Evolutionary conservation across 2,329 filamentous ascomycete species (phyloP).

Genomic region (Cladosporium phlei): DNA sequence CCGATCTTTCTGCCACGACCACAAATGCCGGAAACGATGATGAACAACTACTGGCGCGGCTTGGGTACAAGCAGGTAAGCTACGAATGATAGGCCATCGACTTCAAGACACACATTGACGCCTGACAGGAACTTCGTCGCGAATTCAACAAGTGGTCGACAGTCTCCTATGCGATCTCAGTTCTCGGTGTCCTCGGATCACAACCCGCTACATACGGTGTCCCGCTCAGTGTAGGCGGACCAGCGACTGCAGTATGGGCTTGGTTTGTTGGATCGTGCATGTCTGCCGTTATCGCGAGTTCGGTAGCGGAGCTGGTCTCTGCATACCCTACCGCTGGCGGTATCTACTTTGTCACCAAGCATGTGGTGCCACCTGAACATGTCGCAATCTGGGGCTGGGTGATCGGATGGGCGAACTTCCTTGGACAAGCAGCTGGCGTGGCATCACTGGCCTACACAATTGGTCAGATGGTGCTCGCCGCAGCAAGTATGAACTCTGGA

Average conservation of each 20-base stretch:
- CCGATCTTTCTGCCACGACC: background rate
- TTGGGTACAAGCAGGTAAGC: constrained; percentile 59
- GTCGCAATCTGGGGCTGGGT: constrained; percentile 59
- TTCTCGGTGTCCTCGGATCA: constrained; percentile 60
- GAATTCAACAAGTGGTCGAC: constrained; percentile 65
- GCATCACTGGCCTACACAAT: constrained; percentile 45
- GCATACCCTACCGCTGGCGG: constrained; percentile 63
- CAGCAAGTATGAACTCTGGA: constrained; percentile 56
- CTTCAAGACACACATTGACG: constrained; percentile 19
- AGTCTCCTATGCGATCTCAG: constrained; percentile 62
- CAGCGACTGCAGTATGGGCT: constrained; percentile 61
- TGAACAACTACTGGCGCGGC: constrained; percentile 55
- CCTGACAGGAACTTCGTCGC: constrained; percentile 51
- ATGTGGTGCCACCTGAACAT: constrained; percentile 51
- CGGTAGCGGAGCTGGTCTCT: constrained; percentile 61
- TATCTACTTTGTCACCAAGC: constrained; percentile 65
- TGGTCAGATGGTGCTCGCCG: constrained; percentile 60
- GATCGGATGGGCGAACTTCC: constrained; percentile 33
- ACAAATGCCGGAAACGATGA: constrained; percentile 47
- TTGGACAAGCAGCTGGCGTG: constrained; percentile 51
- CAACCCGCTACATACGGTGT: constrained; percentile 60
- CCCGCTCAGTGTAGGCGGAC: constrained; percentile 56
- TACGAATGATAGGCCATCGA: background rate
- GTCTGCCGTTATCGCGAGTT: constrained; percentile 61
- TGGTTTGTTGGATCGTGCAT: constrained; percentile 61